phyloP scores from a whole-genome alignment of 2,329 filamentous ascomycete species.

The Pleoardoris graminearum region DNA sequence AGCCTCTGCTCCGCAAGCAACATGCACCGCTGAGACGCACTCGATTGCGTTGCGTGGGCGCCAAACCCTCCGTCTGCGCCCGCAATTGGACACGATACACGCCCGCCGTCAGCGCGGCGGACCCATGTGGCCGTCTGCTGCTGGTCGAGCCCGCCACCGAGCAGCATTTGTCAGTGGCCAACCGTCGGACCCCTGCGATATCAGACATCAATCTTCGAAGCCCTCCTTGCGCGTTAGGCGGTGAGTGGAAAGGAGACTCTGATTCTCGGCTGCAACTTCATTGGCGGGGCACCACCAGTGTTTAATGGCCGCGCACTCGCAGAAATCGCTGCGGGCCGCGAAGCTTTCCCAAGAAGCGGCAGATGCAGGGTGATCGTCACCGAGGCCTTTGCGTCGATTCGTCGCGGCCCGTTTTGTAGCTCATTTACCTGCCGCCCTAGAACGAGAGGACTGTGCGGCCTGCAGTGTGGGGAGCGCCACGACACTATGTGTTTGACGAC shows the following conservation, averaged over 20 bases:
- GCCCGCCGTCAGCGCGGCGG: too few species aligned
- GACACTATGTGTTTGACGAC: conserved; percentile 22
- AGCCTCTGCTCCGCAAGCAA: neutral
- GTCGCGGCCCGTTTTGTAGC: neutral
- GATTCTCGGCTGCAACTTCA: neutral
- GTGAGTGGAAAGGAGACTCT: conserved; percentile 13
- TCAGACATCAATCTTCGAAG: neutral
- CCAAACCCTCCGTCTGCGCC: conserved; percentile 4
- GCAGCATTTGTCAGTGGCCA: neutral
- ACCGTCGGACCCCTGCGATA: conserved; percentile 7
- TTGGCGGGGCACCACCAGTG: conserved; percentile 7
- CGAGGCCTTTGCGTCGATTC: neutral
- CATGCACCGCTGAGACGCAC: conserved; percentile 15
- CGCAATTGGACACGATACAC: conserved; percentile 6
- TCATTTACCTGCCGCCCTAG: neutral
- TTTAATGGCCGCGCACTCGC: conserved; percentile 5
- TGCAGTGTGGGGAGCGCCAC: conserved; percentile 7
- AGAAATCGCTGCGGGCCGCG: too few species aligned
- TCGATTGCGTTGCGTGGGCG: conserved; percentile 11
- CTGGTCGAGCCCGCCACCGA: neutral
- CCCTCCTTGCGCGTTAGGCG: conserved; percentile 17
- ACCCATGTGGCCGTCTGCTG: conserved; percentile 5
- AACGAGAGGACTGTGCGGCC: conserved; percentile 20
- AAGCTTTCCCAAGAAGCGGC: conserved; percentile 15
- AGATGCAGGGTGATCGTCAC: conserved; percentile 13